A percentile compares a stretch with the other conserved stretches of the same genome.
Conservation (phyloP, 495 filamentous ascomycete species). For the Recurvomyces mirabilis region DNA sequence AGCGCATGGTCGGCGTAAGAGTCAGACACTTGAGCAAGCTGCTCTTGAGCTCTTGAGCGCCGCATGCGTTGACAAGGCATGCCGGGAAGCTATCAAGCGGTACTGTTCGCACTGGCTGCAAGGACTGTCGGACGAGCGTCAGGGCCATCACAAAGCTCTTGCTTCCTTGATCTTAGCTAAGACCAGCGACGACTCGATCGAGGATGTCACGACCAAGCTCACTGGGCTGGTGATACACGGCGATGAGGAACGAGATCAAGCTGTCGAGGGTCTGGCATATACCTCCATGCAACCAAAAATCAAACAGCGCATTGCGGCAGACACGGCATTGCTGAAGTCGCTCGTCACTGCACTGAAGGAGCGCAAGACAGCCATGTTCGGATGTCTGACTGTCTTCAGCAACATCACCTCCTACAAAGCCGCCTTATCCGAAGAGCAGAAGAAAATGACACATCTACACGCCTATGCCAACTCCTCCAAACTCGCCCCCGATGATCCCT, state of each 20-base stretch:
- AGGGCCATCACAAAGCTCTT: constrained; percentile 47
- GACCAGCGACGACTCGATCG: constrained; percentile 26
- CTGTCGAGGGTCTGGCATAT: constrained; percentile 89
- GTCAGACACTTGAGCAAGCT: constrained; percentile 54
- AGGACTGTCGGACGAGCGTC: constrained; percentile 57
- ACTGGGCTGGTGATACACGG: constrained; percentile 54
- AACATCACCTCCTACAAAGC: constrained; percentile 79
- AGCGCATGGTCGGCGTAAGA: constrained; percentile 18
- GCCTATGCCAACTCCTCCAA: constrained; percentile 78
- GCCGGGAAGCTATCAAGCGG: constrained; percentile 66
- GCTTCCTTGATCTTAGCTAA: constrained; percentile 67
- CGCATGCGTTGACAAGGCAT: constrained; percentile 70
- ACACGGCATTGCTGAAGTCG: constrained; percentile 51
- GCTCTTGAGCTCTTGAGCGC: constrained; percentile 80
- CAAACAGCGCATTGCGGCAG: constrained; percentile 64
- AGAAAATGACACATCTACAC: constrained; percentile 79
- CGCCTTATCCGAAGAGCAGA: constrained; percentile 76
- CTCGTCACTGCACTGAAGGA: constrained; percentile 55
- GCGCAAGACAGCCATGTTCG: constrained; percentile 57
- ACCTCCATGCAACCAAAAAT: constrained; percentile 70
- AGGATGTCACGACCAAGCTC: constrained; percentile 65
- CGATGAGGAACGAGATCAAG: constrained; percentile 48
- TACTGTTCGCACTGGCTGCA: constrained; percentile 76
- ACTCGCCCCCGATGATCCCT: constrained; percentile 48
- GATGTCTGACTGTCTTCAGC: constrained; percentile 66